Evolutionary conservation across 1,284 basidiomycete genomes (phyloP).

Genomic region (Peniophora sp.): DNA sequence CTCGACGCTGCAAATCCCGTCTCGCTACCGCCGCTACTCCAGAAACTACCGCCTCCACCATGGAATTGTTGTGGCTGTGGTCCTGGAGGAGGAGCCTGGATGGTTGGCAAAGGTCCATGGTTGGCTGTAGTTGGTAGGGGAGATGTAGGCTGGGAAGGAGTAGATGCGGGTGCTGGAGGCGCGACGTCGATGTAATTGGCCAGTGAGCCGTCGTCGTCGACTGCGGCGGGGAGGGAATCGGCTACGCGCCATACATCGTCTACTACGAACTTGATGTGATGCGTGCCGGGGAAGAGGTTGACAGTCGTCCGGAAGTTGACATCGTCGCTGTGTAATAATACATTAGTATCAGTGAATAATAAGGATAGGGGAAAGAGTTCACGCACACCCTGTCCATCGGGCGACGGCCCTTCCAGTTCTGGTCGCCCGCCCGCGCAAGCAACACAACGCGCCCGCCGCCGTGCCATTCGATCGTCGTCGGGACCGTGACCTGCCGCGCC

Average conservation of each 20-base stretch:
- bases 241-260: constrained; percentile 83
- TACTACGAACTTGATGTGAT: constrained; percentile 94
- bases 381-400: constrained; percentile 57
- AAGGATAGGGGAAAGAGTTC: constrained; percentile 6
- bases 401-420: constrained; percentile 62
- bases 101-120: constrained; percentile 3
- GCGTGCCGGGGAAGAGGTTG: constrained; percentile 80
- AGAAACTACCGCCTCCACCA: constrained; percentile 31
- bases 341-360: not conserved
- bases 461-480: constrained; percentile 55
- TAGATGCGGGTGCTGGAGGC: constrained; percentile 20
- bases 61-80: constrained; percentile 14
- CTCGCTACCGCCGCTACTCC: constrained; percentile 20
- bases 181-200: constrained; percentile 86
- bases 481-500: constrained; percentile 26
- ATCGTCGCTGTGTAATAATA: constrained; percentile 13
- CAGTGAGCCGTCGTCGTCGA: constrained; percentile 90
- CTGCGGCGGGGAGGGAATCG: constrained; percentile 81
- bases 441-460: constrained; percentile 53
- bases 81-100: constrained; percentile 15
- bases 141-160: constrained; percentile 19
- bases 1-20: constrained; percentile 20
- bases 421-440: constrained; percentile 62
- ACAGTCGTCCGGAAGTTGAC: constrained; percentile 40
- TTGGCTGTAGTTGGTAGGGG: constrained; percentile 6